Conservation (phyloP, 2,329 filamentous ascomycete species). For the Polytolypa hystricis region DNA sequence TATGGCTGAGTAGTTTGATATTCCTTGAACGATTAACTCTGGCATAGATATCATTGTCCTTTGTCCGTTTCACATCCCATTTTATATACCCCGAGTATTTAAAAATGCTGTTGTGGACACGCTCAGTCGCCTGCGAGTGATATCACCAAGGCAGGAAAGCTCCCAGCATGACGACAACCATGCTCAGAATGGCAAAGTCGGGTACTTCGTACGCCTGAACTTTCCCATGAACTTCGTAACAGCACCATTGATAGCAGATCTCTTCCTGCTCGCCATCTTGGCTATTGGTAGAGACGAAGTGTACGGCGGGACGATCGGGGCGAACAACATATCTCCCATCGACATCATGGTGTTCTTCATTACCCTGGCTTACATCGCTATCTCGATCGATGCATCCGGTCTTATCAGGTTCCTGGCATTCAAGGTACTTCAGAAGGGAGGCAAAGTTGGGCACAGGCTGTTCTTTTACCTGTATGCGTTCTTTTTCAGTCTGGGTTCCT, state of each 20-base stretch:
- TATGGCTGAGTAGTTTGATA: neutral
- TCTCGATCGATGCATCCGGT: constrained; percentile 65
- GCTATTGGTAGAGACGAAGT: constrained; percentile 59
- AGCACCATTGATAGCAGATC: constrained; percentile 57
- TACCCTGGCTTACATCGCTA: constrained; percentile 63
- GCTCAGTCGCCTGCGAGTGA: constrained; percentile 42
- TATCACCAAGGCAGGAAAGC: constrained; percentile 31
- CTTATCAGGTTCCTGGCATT: constrained; percentile 60
- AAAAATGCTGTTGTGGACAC: constrained; percentile 35
- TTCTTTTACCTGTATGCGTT: constrained; percentile 66
- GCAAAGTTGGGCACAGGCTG: constrained; percentile 53
- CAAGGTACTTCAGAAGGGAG: constrained; percentile 57
- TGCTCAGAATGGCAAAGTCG: constrained; percentile 20
- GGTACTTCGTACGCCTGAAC: constrained; percentile 39
- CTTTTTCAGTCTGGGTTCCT: constrained; percentile 56
- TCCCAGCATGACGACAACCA: constrained; percentile 14
- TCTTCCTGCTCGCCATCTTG: constrained; percentile 58
- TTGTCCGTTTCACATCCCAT: constrained; percentile 55
- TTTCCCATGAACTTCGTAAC: constrained; percentile 63
- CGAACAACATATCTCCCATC: constrained; percentile 55
- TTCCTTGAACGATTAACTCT: neutral
- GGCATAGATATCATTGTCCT: constrained; percentile 62
- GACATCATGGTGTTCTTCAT: constrained; percentile 69
- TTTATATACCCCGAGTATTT: constrained; percentile 46
- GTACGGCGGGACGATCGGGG: constrained; percentile 55